phyloP scores from a whole-genome alignment of 2,329 filamentous ascomycete species.

The Pseudogymnoascus sp. region DNA sequence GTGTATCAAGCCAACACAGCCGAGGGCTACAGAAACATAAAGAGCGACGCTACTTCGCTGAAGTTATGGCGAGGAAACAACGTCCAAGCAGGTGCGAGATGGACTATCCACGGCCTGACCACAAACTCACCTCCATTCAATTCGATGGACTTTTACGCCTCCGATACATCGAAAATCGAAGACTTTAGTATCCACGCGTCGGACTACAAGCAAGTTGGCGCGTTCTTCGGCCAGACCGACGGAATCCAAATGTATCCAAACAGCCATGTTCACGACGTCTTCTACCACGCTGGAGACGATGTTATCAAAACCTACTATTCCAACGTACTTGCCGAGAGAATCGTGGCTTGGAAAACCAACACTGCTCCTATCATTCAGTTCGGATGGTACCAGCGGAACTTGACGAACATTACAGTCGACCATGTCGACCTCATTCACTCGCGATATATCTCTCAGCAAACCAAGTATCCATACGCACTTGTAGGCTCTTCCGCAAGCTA shows the following conservation, averaged over 20 bases:
- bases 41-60: conserved; percentile 25
- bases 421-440: conserved; percentile 26
- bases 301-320: conserved; percentile 32
- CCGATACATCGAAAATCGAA: conserved; percentile 14
- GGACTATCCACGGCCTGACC: conserved; percentile 26
- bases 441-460: conserved; percentile 16
- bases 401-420: conserved; percentile 24
- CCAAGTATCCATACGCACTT: conserved; percentile 19
- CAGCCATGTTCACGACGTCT: conserved; percentile 27
- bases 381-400: conserved; percentile 28
- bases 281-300: conserved; percentile 32
- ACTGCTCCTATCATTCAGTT: conserved; percentile 31
- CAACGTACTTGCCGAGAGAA: conserved; percentile 19
- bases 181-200: conserved; percentile 21
- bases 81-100: conserved; percentile 20
- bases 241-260: conserved; percentile 30
- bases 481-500: conserved; percentile 19
- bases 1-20: conserved; percentile 32
- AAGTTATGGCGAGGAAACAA: conserved; percentile 28
- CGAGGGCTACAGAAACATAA: conserved; percentile 24
- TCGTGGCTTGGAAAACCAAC: conserved; percentile 28
- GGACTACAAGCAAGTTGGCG: conserved; percentile 35
- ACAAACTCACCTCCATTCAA: conserved; percentile 32
- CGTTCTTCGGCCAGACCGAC: conserved; percentile 33
- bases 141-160: conserved; percentile 28